A percentile compares a stretch with the other conserved stretches of the same genome.
Conservation (phyloP, 2,329 filamentous ascomycete species). For the Bipolaris zeicola region DNA sequence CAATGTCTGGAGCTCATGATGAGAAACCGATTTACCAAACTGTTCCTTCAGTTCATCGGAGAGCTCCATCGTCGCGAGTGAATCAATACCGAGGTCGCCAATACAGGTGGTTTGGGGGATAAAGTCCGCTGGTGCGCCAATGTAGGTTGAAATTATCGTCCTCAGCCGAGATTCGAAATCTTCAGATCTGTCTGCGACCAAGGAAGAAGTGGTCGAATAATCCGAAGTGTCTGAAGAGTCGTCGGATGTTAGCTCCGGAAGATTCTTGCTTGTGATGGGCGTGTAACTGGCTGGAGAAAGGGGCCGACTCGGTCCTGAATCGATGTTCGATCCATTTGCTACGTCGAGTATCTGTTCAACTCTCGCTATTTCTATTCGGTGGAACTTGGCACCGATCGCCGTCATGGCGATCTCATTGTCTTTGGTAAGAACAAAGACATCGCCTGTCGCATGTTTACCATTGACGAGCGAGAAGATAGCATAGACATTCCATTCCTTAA, state of each 20-base stretch:
- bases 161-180: constrained; percentile 13
- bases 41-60: constrained; percentile 11
- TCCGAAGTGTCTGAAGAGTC: constrained; percentile 2
- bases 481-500: constrained; percentile 16
- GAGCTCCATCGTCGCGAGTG: constrained; percentile 21
- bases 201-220: constrained; percentile 7
- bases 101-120: constrained; percentile 11
- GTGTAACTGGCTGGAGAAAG: background rate
- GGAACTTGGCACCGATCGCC: constrained; percentile 18
- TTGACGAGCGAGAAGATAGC: constrained; percentile 9
- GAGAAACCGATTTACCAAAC: constrained; percentile 2
- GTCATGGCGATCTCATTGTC: constrained; percentile 11
- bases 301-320: background rate
- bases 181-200: background rate
- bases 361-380: constrained; percentile 16
- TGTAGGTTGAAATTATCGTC: constrained; percentile 17
- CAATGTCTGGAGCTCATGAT: constrained; percentile 7
- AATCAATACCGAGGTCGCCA: constrained; percentile 26
- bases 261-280: background rate
- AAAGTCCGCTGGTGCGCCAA: constrained; percentile 11
- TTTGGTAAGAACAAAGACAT: constrained; percentile 18
- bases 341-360: constrained; percentile 14
- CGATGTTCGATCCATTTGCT: constrained; percentile 7
- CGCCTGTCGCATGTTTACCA: constrained; percentile 14
- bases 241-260: constrained; percentile 1